Base-by-base conservation (phyloP, 306 rosid species). In the Dryas octopetala region DNA sequence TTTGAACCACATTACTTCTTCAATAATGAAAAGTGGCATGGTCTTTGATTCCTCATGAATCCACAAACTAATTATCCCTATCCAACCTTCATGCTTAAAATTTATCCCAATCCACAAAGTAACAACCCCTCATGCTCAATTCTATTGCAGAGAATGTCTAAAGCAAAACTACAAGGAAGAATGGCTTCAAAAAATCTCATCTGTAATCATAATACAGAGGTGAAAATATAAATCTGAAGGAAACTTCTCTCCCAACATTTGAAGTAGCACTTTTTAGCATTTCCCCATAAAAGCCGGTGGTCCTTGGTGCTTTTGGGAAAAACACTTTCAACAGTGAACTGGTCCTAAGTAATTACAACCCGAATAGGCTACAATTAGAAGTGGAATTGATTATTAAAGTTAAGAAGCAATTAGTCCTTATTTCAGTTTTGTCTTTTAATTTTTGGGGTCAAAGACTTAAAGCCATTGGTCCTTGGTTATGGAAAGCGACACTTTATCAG, bases 71-170 rank as follows among this genome's bases (percentile, higher is more conserved):
- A 80, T 65, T 49, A 69, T 86, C 78, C 58, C 50, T 5, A 44
- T 79, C 67, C 80, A 83, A 67, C 64, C 89, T 86, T 88, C 70
- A 85, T 77, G 77, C 75, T 66, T 64, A 76, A 82, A 85, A 78
- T 71, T 80, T 66, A 54, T 69, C 78, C 83, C 75, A 46, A 61
- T 6, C 66, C 13, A 32, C 38, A 32, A 32, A 32, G 44, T 4
- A 61, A 6, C 66, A 28, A 61, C 19, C 66, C 66, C 44, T 12
- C 6, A 6, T 5, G 15, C 44, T 60, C 7, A 60, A 11, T 60
- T 61, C 17, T 61, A 64, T n/a, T 44, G 69, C 6, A 16, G 51
- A 32, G 2, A 32, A 32, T 32, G 38, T 1, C 38, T 45, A n/a
- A 63, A 41, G 63, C 75, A 70, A 62, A 32, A 61, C 68, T 23